phyloP scores from a whole-genome alignment of 768 basidiomycete species.

The Galerina sulciceps region DNA sequence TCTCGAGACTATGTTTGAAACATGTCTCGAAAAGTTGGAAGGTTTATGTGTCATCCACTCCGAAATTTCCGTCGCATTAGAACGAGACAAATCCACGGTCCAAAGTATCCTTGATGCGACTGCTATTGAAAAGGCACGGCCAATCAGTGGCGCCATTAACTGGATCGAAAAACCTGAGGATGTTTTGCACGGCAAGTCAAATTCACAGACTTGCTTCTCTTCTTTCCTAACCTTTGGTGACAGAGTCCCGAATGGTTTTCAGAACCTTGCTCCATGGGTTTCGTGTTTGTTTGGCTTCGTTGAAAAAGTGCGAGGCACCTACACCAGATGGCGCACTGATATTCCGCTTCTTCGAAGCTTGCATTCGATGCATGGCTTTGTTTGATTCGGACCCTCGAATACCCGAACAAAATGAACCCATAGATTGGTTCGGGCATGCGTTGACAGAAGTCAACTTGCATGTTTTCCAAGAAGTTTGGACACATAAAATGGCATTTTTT shows the following conservation, averaged over 20 bases:
- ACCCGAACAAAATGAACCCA: constrained; percentile 68
- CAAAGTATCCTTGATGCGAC: constrained; percentile 53
- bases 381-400: constrained; percentile 75
- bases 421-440: constrained; percentile 83
- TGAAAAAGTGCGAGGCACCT: constrained; percentile 81
- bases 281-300: constrained; percentile 72
- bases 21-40: constrained; percentile 83
- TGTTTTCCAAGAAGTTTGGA: constrained; percentile 97
- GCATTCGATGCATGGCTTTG: constrained; percentile 82
- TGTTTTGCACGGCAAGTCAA: constrained; percentile 69
- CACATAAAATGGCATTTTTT: constrained; percentile 89
- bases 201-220: neutral
- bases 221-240: constrained; percentile 7
- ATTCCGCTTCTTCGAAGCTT: constrained; percentile 84
- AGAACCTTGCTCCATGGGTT: constrained; percentile 89
- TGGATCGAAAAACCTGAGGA: constrained; percentile 85
- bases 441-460: constrained; percentile 86
- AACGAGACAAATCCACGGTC: constrained; percentile 43
- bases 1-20: constrained; percentile 79
- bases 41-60: constrained; percentile 71
- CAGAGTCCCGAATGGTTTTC: constrained; percentile 87
- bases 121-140: constrained; percentile 84
- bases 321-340: constrained; percentile 86
- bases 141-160: constrained; percentile 77
- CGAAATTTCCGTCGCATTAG: constrained; percentile 53